Evolutionary conservation across 306 rosid species (phyloP), one percentile per base, ranked within the genome.

Genomic region (Glycyrrhiza uralensis): DNA sequence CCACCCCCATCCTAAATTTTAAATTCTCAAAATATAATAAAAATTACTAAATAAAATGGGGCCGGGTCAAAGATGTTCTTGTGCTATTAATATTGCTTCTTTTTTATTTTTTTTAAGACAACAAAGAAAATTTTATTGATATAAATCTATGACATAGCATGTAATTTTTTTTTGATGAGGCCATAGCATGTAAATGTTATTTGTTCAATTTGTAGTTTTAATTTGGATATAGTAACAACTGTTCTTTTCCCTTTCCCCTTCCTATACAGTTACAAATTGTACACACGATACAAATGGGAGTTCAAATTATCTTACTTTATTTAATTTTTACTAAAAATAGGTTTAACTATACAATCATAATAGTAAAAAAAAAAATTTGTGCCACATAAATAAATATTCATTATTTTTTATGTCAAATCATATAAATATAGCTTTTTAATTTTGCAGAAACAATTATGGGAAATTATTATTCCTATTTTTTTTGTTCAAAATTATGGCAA

Each of bases 1-100:
- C 2, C 12, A 15, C 4, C 29, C 5, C 20, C 30, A 5, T 1
- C 15, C 24, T 4, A 1, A 50, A 39, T 10, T 19, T 65, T 42
- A 3, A 55, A 18, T 38, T 58, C 18, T 42, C 67, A 17, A 57
- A 44, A 7, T n/a, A 14, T 56, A 55, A 32, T 32, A 11, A 26
- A 58, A 66, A 1, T 18, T 22, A 50, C 42, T 20, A 11, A 36
- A 11, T 41, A 50, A 73, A 8, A 4, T 20, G 1, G 4, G 5
- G 47, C 9, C 32, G 18, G 8, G 36, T 57, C 70, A 76, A 45
- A 67, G 52, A 67, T 57, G 61, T 6, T 45, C 11, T 57, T 76
- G 24, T 45, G 24, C 29, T 51, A 75, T 54, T 28, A 55, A 29
- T n/a, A n/a, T n/a, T n/a, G n/a, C n/a, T n/a, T n/a, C n/a, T n/a